Base-by-base conservation (phyloP, 441 rosid genomes). In the Corymbia calophylla region DNA sequence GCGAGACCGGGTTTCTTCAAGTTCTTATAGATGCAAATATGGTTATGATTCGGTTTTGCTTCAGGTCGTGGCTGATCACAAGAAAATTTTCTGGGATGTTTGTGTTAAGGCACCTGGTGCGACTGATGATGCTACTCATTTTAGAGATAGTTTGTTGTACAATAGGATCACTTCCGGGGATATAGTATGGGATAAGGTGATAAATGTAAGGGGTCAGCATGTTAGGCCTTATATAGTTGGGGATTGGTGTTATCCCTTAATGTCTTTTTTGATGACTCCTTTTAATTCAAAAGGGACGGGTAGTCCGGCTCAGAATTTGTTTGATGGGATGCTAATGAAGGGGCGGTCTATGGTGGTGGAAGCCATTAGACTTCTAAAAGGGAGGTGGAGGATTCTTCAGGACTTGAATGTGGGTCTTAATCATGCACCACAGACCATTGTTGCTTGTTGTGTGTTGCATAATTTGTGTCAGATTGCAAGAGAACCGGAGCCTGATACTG, bases 271-370 rank as follows among this genome's bases (percentile, higher is more conserved):
- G 90, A 97, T 97, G 99, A 95, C 98, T 60, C 99, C 99, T 25
- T 97, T 94, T 92, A 97, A 98, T 0, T 95, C 98, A 0, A 93
- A 95, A 29, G 99, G 99, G 31, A 87, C 95, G 0, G 99, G 99
- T 25, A 91, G 95, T 0, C 99, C 99, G 1, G 97, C 97, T 0
- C 98, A 97, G 94, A 97, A 97, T 89, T 92, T 97, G 88, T 97
- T 98, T 35, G 99, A 98, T 5, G 98, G 99, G 23, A 98, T 98
- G 99, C 90, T 98, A 91, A 98, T 98, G 99, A 98, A 98, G 88
- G 99, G 98, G 62, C 94, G 99, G 93, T 96, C 97, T 44, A 95
- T 94, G 51, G 99, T 96, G 86, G 97, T 96, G 92, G 99, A 98
- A 23, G 99, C 99, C 0, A 97, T 98, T 27, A 98, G 98, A 87